Conservation (phyloP, 2,329 filamentous ascomycete genomes). For the Fusarium lyarnte region DNA sequence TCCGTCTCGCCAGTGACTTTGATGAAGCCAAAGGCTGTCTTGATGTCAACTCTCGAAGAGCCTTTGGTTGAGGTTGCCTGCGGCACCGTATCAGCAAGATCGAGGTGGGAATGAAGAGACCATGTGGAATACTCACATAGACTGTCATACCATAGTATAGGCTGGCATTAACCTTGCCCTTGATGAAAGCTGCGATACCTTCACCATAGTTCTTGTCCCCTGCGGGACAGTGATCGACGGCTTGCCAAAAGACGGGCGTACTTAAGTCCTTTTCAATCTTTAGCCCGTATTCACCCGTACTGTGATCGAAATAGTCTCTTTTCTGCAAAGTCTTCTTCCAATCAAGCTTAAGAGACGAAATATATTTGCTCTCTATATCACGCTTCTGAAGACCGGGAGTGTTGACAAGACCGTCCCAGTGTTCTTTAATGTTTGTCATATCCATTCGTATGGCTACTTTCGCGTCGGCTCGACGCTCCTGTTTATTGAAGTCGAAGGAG, state of each 20-base stretch:
- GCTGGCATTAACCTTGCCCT: not conserved
- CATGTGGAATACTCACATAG: not conserved
- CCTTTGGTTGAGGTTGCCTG: not conserved
- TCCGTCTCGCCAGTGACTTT: not conserved
- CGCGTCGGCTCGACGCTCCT: not conserved
- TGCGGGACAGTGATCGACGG: not conserved
- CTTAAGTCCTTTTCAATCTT: not conserved
- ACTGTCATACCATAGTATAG: not conserved
- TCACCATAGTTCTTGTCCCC: accelerated
- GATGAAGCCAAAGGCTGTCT: not conserved
- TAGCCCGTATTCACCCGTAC: accelerated
- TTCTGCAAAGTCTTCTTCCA: not conserved
- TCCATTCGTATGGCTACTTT: not conserved
- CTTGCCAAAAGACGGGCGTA: not conserved
- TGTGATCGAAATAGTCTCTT: not conserved
- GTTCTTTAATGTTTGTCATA: not conserved
- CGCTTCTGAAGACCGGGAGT: not conserved
- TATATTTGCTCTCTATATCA: accelerated
- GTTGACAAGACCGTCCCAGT: not conserved
- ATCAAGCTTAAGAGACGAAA: accelerated
- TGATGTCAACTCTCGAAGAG: not conserved
- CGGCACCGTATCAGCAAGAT: not conserved
- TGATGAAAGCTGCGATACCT: not conserved
- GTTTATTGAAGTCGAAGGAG: conserved; percentile 1
- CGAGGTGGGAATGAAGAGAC: accelerated